Conservation (phyloP, 225 moss, liverwort and hornwort species). For the Sphagnum tenellum region DNA sequence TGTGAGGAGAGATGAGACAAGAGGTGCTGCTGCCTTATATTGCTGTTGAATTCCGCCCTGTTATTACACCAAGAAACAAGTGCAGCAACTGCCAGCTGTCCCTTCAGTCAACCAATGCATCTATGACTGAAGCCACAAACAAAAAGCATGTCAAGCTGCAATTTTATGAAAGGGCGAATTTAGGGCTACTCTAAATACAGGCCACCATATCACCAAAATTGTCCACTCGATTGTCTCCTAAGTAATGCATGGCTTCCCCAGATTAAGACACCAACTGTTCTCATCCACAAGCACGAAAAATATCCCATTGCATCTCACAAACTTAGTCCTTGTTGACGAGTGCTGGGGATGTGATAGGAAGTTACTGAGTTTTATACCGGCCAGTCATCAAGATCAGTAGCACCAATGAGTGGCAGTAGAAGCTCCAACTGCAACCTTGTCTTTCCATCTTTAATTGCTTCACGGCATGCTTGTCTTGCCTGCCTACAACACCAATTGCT, state of each 20-base stretch:
- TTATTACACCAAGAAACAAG: slow-evolving; percentile 15
- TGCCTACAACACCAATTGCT: slow-evolving; percentile 9
- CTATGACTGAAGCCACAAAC: background rate
- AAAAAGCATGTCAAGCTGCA: background rate
- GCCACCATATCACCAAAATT: no score
- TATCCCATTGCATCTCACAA: no score
- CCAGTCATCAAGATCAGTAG: slow-evolving; percentile 96
- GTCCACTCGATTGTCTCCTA: no score
- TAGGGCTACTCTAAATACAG: no score
- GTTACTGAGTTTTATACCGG: slow-evolving; percentile 32
- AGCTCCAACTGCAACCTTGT: slow-evolving; percentile 59
- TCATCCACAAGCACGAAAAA: no score
- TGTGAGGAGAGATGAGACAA: slow-evolving; percentile 58
- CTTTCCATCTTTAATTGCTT: slow-evolving; percentile 61
- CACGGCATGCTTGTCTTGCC: slow-evolving; percentile 70
- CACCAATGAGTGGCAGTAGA: slow-evolving; percentile 74
- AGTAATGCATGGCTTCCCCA: no score
- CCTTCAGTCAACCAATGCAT: slow-evolving; percentile 12
- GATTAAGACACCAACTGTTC: no score
- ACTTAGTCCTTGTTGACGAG: no score
- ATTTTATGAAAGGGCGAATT: background rate
- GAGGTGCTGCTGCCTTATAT: slow-evolving; percentile 71
- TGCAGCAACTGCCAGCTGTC: slow-evolving; percentile 43
- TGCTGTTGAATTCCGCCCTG: slow-evolving; percentile 93
- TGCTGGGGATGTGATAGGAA: no score